Evolutionary conservation across 257 asterid genomes (phyloP).

Genomic region (Gentiana dahurica): DNA sequence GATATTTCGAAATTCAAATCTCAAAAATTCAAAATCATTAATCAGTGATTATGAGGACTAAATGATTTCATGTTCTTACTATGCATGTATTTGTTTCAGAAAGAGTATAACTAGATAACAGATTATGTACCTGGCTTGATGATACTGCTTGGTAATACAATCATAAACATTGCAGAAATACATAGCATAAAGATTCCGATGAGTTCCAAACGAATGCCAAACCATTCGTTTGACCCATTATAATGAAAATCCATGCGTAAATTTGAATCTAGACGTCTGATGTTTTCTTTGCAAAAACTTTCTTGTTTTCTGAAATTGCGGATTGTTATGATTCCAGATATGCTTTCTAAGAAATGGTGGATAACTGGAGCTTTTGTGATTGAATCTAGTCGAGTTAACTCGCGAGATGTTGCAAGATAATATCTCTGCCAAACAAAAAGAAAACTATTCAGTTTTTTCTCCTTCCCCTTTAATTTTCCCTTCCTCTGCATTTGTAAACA

Average conservation of each 20-base stretch:
- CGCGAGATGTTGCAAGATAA: constrained; percentile 82
- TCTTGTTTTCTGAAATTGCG: constrained; percentile 79
- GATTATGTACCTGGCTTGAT: constrained; percentile 65
- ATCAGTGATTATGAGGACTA: too few relatives aligned
- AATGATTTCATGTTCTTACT: too few relatives aligned
- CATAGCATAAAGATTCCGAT: constrained; percentile 82
- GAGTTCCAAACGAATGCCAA: constrained; percentile 81
- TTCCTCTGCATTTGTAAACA: background rate
- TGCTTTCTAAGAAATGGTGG: constrained; percentile 94
- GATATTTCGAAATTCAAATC: too few relatives aligned
- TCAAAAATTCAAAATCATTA: too few relatives aligned
- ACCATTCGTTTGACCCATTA: constrained; percentile 90
- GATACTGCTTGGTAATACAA: constrained; percentile 84
- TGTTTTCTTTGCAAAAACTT: constrained; percentile 56
- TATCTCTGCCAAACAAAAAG: constrained; percentile 51
- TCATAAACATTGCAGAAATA: constrained; percentile 65
- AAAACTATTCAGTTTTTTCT: background rate
- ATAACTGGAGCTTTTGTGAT: constrained; percentile 96
- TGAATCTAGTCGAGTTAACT: constrained; percentile 82
- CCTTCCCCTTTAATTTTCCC: too few relatives aligned
- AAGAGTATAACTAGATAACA: too few relatives aligned
- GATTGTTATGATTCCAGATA: constrained; percentile 84
- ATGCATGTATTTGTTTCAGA: too few relatives aligned
- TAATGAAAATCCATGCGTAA: constrained; percentile 91
- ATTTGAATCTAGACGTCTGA: constrained; percentile 60